Percentiles rank a stretch among this genome's conserved stretches.
These are phyloP conservation scores for Trifolium pratense DNA, from an alignment of 306 rosid species.

Conservation along the genomic window DNA sequence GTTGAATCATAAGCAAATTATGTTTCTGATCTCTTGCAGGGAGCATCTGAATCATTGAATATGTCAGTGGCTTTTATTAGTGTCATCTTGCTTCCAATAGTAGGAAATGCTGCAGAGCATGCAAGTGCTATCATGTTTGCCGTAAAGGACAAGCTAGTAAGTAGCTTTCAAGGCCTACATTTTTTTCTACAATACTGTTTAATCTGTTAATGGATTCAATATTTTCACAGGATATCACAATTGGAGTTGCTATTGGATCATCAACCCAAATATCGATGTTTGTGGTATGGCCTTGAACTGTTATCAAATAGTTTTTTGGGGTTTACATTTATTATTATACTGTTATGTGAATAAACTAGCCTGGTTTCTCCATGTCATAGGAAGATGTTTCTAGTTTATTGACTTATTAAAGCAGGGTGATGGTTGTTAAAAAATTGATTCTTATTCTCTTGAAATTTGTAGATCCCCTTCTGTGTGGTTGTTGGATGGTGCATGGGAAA, in stretches of 20 bases:
- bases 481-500: constrained; percentile 94
- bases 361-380: constrained; percentile 30
- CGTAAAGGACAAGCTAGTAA: constrained; percentile 91
- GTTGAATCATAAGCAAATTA: constrained; percentile 23
- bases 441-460: constrained; percentile 45
- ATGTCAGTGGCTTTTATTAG: constrained; percentile 89
- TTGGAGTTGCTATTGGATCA: constrained; percentile 95
- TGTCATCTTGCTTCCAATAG: constrained; percentile 91
- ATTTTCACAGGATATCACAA: constrained; percentile 73
- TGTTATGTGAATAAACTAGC: not conserved
- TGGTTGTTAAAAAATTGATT: constrained; percentile 22
- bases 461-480: constrained; percentile 94
- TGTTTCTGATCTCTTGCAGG: constrained; percentile 60
- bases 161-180: constrained; percentile 47
- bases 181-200: constrained; percentile 31
- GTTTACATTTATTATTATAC: constrained; percentile 24
- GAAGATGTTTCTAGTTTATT: constrained; percentile 24
- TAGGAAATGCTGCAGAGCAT: constrained; percentile 70
- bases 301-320: constrained; percentile 19
- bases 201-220: constrained; percentile 43
- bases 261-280: constrained; percentile 96
- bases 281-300: constrained; percentile 69
- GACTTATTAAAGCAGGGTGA: not conserved
- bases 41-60: constrained; percentile 80
- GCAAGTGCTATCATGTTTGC: constrained; percentile 98